Evolutionary conservation across 2,329 filamentous ascomycete species (phyloP).

Genomic region (Colletotrichum lentis): DNA sequence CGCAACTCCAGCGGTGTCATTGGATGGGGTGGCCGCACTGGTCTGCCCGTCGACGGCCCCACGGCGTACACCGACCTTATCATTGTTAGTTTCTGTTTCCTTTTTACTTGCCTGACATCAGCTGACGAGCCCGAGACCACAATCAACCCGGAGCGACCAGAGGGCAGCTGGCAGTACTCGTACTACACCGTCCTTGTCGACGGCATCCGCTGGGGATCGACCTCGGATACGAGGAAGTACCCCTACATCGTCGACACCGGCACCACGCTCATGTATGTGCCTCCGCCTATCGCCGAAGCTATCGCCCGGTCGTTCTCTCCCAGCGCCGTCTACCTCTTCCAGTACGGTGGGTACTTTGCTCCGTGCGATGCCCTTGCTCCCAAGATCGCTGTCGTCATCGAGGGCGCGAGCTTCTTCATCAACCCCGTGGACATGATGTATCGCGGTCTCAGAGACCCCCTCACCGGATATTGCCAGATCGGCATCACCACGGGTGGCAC

Average conservation of each 20-base stretch:
- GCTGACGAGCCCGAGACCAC: constrained; percentile 51
- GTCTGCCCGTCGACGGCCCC: constrained; percentile 48
- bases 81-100: constrained; percentile 50
- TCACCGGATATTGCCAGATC: constrained; percentile 59
- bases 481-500: constrained; percentile 55
- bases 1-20: constrained; percentile 58
- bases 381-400: constrained; percentile 55
- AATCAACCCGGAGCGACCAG: constrained; percentile 48
- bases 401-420: constrained; percentile 55
- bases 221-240: constrained; percentile 53
- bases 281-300: constrained; percentile 58
- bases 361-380: constrained; percentile 58
- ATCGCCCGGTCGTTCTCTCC: constrained; percentile 59
- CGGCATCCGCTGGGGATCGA: constrained; percentile 56
- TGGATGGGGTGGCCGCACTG: constrained; percentile 53
- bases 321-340: constrained; percentile 55
- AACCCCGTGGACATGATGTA: constrained; percentile 60
- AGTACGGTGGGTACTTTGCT: constrained; percentile 59
- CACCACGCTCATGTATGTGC: constrained; percentile 61
- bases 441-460: constrained; percentile 52
- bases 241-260: constrained; percentile 63
- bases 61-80: constrained; percentile 53
- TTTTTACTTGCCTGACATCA: not conserved
- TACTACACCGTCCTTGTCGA: constrained; percentile 64
- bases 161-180: constrained; percentile 56